phyloP scores from a whole-genome alignment of 345 rosid genomes.

The Syzygium jambos region DNA sequence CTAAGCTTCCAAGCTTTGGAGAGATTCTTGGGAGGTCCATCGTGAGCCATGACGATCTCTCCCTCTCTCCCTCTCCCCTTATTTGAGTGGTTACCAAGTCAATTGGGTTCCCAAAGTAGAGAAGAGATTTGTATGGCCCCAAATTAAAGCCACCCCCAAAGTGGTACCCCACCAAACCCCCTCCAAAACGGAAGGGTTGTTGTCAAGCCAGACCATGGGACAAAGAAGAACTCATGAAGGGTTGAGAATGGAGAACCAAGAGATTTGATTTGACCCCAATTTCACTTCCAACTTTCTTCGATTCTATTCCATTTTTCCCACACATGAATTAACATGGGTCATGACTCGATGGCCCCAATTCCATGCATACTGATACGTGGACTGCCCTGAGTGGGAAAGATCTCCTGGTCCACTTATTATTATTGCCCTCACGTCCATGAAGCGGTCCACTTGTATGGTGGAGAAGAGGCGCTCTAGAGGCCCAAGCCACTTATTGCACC shows the following conservation, averaged over 20 bases:
- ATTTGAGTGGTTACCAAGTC: slow-evolving; percentile 40
- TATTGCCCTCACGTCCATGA: not conserved
- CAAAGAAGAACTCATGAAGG: not conserved
- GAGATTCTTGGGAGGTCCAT: not conserved
- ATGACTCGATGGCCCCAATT: not conserved
- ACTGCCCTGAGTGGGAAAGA: slow-evolving; percentile 10
- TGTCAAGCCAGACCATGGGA: not conserved
- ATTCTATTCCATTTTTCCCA: not conserved
- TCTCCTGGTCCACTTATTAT: slow-evolving; percentile 3
- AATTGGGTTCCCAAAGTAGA: slow-evolving; percentile 22
- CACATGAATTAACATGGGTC: not conserved
- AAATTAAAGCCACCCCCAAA: slow-evolving; percentile 30
- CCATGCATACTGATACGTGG: slow-evolving; percentile 1
- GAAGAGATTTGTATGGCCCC: slow-evolving; percentile 39
- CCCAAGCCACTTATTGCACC: not conserved
- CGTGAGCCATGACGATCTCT: not conserved
- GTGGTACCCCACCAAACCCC: slow-evolving; percentile 12
- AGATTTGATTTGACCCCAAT: not conserved
- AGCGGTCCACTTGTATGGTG: not conserved
- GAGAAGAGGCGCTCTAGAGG: not conserved
- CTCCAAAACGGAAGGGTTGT: not conserved
- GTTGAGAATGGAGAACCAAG: not conserved
- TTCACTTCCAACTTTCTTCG: not conserved
- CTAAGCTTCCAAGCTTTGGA: slow-evolving; percentile 6
- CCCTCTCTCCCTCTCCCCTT: slow-evolving; percentile 8